A percentile compares a stretch with the other conserved stretches of the same genome.
These are phyloP conservation scores for Serendipita sp. DNA, from an alignment of 768 basidiomycete genomes.

Conservation along the genomic window DNA sequence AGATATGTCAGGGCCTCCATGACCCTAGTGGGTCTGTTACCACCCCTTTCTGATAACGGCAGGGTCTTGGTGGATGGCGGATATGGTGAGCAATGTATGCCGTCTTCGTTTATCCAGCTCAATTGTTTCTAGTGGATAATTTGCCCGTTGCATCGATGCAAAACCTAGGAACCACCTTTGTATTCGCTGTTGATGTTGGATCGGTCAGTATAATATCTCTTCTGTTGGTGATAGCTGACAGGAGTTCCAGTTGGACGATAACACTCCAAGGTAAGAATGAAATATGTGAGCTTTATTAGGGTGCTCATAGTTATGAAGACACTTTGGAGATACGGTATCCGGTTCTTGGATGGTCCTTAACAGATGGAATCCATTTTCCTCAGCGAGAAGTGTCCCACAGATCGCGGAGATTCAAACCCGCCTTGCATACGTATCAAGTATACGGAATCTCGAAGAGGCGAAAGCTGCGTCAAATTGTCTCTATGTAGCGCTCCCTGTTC, in stretches of 20 bases:
- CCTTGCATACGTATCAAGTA: constrained; percentile 90
- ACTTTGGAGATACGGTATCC: constrained; percentile 88
- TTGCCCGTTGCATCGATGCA: constrained; percentile 85
- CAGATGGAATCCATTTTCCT: constrained; percentile 83
- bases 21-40: constrained; percentile 88
- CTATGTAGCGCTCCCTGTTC: constrained; percentile 91
- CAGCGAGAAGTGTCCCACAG: constrained; percentile 57
- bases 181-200: constrained; percentile 90
- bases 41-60: constrained; percentile 88
- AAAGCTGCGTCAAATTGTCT: constrained; percentile 77
- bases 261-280: constrained; percentile 41
- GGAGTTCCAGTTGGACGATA: constrained; percentile 63
- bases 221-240: background rate
- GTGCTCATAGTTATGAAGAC: constrained; percentile 25
- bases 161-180: constrained; percentile 72
- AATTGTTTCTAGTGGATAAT: constrained; percentile 52
- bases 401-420: constrained; percentile 91
- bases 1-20: constrained; percentile 89
- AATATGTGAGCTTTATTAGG: background rate
- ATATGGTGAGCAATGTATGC: constrained; percentile 41
- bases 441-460: constrained; percentile 89
- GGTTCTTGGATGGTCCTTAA: constrained; percentile 94
- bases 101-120: constrained; percentile 8
- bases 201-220: constrained; percentile 34
- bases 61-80: constrained; percentile 83